A percentile compares a stretch with the other conserved stretches of the same genome.
Evolutionary conservation across 148 eudicot species (phyloP).

Genomic region (Dianthus caryophyllus): DNA sequence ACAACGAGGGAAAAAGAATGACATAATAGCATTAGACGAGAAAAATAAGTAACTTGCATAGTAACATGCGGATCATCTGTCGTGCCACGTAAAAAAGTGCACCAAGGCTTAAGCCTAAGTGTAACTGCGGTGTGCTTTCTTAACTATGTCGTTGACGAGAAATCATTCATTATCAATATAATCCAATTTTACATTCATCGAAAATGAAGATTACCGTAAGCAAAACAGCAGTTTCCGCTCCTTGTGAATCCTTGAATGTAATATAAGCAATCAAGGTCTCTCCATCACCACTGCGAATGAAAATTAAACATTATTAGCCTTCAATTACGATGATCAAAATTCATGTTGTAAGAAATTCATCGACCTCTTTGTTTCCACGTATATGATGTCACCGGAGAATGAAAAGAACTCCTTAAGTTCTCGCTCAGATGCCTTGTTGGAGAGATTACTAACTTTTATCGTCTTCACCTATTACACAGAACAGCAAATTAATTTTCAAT

Average conservation of each 20-base stretch:
- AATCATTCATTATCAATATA: background rate
- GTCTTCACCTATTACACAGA: constrained; percentile 45
- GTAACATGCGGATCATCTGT: too few species aligned
- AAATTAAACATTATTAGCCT: constrained; percentile 9
- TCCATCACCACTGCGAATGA: constrained; percentile 56
- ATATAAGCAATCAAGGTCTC: constrained; percentile 69
- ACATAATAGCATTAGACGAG: too few species aligned
- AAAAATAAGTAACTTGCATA: too few species aligned
- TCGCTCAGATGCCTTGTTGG: constrained; percentile 63
- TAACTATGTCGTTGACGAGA: background rate
- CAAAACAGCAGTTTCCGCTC: constrained; percentile 90
- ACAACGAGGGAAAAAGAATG: background rate
- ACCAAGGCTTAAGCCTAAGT: too few species aligned
- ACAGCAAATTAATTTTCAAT: background rate
- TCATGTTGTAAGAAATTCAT: background rate
- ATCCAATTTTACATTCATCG: background rate
- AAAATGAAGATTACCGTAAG: constrained; percentile 54
- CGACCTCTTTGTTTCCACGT: constrained; percentile 77
- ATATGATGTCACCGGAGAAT: constrained; percentile 81
- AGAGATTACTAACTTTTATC: constrained; percentile 80
- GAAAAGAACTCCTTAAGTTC: constrained; percentile 89
- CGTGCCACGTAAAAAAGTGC: too few species aligned
- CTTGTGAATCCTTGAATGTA: constrained; percentile 83
- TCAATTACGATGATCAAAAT: constrained; percentile 10
- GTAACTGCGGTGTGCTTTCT: too few species aligned